Conservation (phyloP, 768 basidiomycete species). For the Pisolithus marmoratus region DNA sequence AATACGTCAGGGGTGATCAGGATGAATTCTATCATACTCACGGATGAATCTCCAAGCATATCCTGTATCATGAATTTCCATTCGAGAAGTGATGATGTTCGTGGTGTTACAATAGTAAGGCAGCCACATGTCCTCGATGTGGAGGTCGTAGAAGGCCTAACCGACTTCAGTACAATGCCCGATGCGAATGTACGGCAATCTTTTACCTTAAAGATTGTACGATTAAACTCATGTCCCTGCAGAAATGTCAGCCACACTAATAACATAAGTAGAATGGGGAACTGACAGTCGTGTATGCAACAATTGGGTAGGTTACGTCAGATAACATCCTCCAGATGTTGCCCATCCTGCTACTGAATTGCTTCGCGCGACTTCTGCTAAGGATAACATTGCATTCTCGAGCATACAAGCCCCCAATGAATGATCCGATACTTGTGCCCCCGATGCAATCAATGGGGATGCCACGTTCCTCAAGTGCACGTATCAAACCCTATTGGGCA, state of each 20-base stretch:
- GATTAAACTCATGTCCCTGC: conserved; percentile 92
- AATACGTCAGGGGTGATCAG: conserved; percentile 2
- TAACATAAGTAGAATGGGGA: conserved; percentile 2
- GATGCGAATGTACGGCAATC: neutral
- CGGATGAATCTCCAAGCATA: conserved; percentile 96
- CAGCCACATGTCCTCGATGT: conserved; percentile 98
- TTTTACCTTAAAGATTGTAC: conserved; percentile 82
- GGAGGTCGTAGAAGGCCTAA: conserved; percentile 87
- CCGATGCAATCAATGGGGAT: conserved; percentile 94
- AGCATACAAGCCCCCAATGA: conserved; percentile 93
- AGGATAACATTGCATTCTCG: conserved; percentile 89
- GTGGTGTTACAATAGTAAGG: conserved; percentile 98
- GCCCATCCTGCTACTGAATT: conserved; percentile 87
- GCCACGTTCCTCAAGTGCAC: conserved; percentile 84
- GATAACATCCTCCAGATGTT: conserved; percentile 92
- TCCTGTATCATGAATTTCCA: conserved; percentile 98
- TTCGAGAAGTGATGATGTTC: conserved; percentile 90
- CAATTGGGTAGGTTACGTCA: conserved; percentile 80
- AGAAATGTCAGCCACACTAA: conserved; percentile 1
- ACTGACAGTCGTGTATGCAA: conserved; percentile 68
- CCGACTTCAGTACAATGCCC: conserved; percentile 7
- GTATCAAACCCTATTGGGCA: conserved; percentile 71
- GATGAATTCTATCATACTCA: conserved; percentile 27
- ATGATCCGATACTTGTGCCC: conserved; percentile 89
- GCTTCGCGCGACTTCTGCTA: conserved; percentile 79